Base-by-base conservation (phyloP, 2,329 filamentous ascomycete species). In the Pseudogymnoascus sp. region DNA sequence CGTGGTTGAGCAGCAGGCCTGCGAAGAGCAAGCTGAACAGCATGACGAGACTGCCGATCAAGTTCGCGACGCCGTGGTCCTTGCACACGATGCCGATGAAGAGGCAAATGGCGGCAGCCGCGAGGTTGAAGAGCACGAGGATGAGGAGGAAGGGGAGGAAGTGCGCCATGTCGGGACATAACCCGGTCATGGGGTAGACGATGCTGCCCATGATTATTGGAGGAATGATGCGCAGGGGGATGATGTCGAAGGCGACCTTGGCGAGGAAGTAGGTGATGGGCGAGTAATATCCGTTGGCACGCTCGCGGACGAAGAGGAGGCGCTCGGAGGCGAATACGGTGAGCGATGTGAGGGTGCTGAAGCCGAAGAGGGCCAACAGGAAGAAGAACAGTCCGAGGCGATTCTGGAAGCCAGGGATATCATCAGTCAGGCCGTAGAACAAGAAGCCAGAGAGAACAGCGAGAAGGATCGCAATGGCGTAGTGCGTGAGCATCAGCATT, bases 391-490 rank as follows among this genome's bases (percentile, higher is more conserved):
- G 85, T 67, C 95, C 95, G 4, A 99, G 86, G 19, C 95, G 86
- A 76, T 99, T 99, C 76, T 99, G 95, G 83, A 99, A 99, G 36
- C 96, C 95, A 67, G 92, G 89, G 70, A 99, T 96, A 72, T 99
- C 93, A 72, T 96, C 92, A 0, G 93, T 96, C 60, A 99, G 81
- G 2, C 93, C 95, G 71, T 98, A 99, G 79, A 98, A 99, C 11
- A 99, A 83, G 76, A 90, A 98, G 3, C 95, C 95, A 1, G 93
- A 93, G 65, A 99, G 89, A 4, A 98, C 93, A 1, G 93, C 95
- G 5, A 99, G 84, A 0, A 98, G 79, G 66, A 99, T 98, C 6
- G 95, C 92, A 69, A 97, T 98, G 39, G 95, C 95, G 74, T 98
- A 99, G 77, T 99, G 95, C 0, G 93, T 97, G 65, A 99, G 84